Evolutionary conservation across 169 alveolate genomes (phyloP), one percentile per base, ranked within the genome.

Genomic region (Eimeria falciformis): DNA sequence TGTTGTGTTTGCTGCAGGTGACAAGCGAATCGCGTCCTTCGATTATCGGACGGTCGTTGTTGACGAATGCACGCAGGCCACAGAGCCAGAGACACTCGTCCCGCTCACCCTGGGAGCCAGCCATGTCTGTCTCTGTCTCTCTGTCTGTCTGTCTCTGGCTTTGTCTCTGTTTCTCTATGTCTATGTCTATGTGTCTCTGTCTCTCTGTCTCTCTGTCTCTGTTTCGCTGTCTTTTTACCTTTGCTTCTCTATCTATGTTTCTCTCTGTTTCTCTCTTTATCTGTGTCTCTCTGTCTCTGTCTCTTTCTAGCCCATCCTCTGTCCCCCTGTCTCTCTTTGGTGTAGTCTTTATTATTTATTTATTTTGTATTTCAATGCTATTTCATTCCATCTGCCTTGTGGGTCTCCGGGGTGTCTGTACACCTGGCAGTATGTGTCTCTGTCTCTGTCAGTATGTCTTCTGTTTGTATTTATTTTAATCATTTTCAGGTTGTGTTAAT

Each of bases 41-140:
- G 95, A 97, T 89, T 98, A 98, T 94, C 95, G 95, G 75, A 97
- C 96, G 84, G 99, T 98, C 27, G 94, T 98, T 71, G 97, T 98
- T 37, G 99, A 98, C 95, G 99, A 98, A 94, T 99, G 99, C 45
- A 97, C 99, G 5, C 98, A 98, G 94, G 99, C 99, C 29, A 96
- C 98, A n/a, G 99, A 98, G 94, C 98, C 98, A 33, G 99, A 98
- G 94, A 95, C 98, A 75, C 92, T 98, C 56, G 94, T 98, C 47
- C 99, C 99, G 6, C 95, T 98, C 82, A 94, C 97, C 46, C 96
- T 94, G 83, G 99, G 99, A 29, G 98, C 98, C 17, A 96, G 96
- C 69, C 98, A 75, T 5, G 79, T 68, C 18, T 6, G 79, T 29
- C 18, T 12, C 97, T 92, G 97, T 88, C n/a, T 53, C 62, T 12